Evolutionary conservation across 1,284 basidiomycete genomes (phyloP).

Genomic region (Meira nashicola): DNA sequence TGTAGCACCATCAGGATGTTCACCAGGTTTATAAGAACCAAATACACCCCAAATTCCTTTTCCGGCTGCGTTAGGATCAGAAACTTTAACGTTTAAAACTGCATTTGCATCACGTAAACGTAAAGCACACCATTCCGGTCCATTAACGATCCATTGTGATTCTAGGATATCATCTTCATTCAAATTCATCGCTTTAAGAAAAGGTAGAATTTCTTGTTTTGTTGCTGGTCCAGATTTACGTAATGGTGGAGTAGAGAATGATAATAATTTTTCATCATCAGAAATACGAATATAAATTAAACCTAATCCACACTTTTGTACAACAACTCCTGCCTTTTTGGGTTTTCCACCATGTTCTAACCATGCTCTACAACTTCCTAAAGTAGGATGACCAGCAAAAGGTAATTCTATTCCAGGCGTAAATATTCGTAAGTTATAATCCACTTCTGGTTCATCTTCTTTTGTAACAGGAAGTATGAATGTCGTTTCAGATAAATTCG

Average conservation of each 20-base stretch:
- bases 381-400: constrained; percentile 44
- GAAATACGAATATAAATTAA: constrained; percentile 20
- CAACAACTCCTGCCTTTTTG: constrained; percentile 18
- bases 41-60: constrained; percentile 30
- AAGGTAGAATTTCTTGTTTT: constrained; percentile 12
- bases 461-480: constrained; percentile 30
- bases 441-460: constrained; percentile 14
- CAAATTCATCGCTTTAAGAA: constrained; percentile 20
- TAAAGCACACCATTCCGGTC: constrained; percentile 39
- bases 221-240: constrained; percentile 24
- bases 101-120: constrained; percentile 21
- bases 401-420: constrained; percentile 36
- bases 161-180: constrained; percentile 18
- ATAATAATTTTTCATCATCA: constrained; percentile 13
- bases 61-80: no score
- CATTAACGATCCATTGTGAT: constrained; percentile 35
- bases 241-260: constrained; percentile 30
- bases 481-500: constrained; percentile 44
- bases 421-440: constrained; percentile 41
- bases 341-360: constrained; percentile 3
- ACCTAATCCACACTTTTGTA: constrained; percentile 41
- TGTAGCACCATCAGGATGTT: constrained; percentile 13
- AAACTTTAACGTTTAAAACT: constrained; percentile 27
- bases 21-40: constrained; percentile 24
- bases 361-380: constrained; percentile 37